Conservation (phyloP, 2,329 filamentous ascomycete species). For the Juglanconis oblonga region DNA sequence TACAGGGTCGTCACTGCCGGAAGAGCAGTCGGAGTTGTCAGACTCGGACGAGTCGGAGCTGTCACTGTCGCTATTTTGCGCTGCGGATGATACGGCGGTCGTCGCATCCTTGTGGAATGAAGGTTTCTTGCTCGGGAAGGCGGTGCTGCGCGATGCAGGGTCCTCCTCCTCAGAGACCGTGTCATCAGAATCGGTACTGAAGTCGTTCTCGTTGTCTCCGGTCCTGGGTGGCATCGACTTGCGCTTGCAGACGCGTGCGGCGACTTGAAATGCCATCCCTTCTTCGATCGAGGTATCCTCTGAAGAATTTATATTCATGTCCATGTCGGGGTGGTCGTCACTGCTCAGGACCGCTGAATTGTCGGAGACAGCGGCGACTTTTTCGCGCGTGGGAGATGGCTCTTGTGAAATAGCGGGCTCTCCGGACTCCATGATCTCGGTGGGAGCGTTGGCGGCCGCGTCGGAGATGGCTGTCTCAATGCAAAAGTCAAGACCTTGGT, state of each 20-base stretch:
- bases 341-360: too few species aligned
- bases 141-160: background rate
- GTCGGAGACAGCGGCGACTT: too few species aligned
- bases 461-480: background rate
- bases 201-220: background rate
- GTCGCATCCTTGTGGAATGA: background rate
- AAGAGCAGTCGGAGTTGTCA: background rate
- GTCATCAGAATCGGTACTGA: background rate
- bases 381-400: too few species aligned
- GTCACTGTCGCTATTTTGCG: background rate
- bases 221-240: too few species aligned
- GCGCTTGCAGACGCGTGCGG: background rate
- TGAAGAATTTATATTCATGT: too few species aligned
- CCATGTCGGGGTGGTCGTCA: too few species aligned
- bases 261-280: too few species aligned
- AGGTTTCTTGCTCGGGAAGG: background rate
- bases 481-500: background rate
- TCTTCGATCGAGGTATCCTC: too few species aligned
- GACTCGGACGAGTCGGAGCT: background rate
- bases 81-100: background rate
- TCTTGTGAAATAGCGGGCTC: too few species aligned
- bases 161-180: background rate
- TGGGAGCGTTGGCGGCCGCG: background rate
- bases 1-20: background rate
- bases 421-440: background rate